phyloP scores from a whole-genome alignment of 1,284 basidiomycete genomes.

The Pseudozyma tsukubaensis region DNA sequence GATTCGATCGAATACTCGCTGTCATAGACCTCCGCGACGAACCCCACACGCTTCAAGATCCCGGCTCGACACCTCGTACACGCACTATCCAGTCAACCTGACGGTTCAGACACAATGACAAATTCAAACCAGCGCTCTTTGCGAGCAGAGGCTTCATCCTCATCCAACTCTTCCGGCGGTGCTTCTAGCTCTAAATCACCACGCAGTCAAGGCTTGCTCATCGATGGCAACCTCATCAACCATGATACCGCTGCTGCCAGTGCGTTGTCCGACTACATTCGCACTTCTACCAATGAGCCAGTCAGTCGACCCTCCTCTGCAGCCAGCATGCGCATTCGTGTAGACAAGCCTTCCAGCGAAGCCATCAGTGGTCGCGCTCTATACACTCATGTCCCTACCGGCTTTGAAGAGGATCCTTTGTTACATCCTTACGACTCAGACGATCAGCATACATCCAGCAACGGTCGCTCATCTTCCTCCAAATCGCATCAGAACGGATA shows the following conservation, averaged over 20 bases:
- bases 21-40: not conserved
- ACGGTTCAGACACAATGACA: conserved; percentile 10
- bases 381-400: conserved; percentile 57
- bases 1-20: not conserved
- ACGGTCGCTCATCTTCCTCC: not conserved
- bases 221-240: conserved; percentile 42
- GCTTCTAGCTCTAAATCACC: conserved; percentile 17
- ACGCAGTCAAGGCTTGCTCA: conserved; percentile 22
- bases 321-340: conserved; percentile 57
- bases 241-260: conserved; percentile 36
- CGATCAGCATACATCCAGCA: conserved; percentile 2
- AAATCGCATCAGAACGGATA: conserved; percentile 5
- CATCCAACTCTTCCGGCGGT: conserved; percentile 9
- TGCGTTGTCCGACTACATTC: conserved; percentile 40
- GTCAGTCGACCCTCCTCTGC: conserved; percentile 57
- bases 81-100: too few relatives aligned
- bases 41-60: too few relatives aligned
- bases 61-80: too few relatives aligned
- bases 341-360: conserved; percentile 57
- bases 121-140: conserved; percentile 13
- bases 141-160: conserved; percentile 32
- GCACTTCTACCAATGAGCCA: conserved; percentile 31
- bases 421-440: conserved; percentile 35
- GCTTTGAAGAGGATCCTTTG: conserved; percentile 56
- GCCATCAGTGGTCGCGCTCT: conserved; percentile 52